Conservation (phyloP, 805 yeast genomes). For the Isabelozyma pseudorhagii region DNA sequence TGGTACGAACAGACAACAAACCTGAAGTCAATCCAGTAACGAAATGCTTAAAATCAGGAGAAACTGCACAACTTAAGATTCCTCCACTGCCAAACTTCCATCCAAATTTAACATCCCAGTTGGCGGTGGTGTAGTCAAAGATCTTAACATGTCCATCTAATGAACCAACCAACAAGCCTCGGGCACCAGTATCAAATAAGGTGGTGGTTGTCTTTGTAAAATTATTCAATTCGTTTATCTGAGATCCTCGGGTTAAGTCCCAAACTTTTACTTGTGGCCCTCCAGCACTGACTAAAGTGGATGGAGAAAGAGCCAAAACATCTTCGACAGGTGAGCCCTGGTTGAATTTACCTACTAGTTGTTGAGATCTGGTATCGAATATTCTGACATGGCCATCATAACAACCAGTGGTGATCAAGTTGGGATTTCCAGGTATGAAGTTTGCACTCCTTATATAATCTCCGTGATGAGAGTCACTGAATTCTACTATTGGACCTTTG, state of each 20-base stretch:
- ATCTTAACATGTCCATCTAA: slow-evolving; percentile 97
- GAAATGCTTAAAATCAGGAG: slow-evolving; percentile 80
- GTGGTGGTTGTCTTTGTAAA: slow-evolving; percentile 94
- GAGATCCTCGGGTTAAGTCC: slow-evolving; percentile 81
- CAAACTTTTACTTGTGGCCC: slow-evolving; percentile 84
- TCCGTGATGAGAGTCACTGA: slow-evolving; percentile 61
- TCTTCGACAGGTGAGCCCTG: slow-evolving; percentile 80
- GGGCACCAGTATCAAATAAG: slow-evolving; percentile 66
- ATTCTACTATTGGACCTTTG: slow-evolving; percentile 65
- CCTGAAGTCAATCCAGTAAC: slow-evolving; percentile 93
- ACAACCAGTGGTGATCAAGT: slow-evolving; percentile 86
- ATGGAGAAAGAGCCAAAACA: slow-evolving; percentile 67
- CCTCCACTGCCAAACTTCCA: slow-evolving; percentile 94
- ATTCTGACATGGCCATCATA: slow-evolving; percentile 85
- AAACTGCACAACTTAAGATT: slow-evolving; percentile 82
- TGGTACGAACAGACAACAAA: slow-evolving; percentile 80
- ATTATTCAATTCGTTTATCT: slow-evolving; percentile 71
- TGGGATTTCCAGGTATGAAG: slow-evolving; percentile 73
- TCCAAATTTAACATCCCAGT: slow-evolving; percentile 90
- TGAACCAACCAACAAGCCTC: slow-evolving; percentile 89
- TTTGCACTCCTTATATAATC: slow-evolving; percentile 86
- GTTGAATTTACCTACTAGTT: slow-evolving; percentile 61
- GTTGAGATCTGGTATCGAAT: slow-evolving; percentile 70
- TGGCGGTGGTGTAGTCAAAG: slow-evolving; percentile 67
- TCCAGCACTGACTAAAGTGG: slow-evolving; percentile 76